These are phyloP conservation scores for Cardamine occulta DNA, from an alignment of 345 rosid genomes.

Conservation along the genomic window DNA sequence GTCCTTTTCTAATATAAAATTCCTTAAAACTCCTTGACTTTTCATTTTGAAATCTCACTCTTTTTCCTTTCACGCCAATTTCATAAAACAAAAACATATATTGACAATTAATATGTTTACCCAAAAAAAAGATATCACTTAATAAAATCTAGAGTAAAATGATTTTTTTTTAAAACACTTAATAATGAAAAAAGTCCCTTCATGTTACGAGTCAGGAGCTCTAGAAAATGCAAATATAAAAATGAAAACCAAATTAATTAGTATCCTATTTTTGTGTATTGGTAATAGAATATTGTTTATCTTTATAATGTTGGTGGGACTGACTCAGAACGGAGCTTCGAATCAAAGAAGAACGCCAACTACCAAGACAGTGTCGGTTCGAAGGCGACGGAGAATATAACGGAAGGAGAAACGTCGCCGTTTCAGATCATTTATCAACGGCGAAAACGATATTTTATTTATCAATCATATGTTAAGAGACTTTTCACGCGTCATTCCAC, in stretches of 20 bases:
- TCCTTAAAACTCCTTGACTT: neutral
- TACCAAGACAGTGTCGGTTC: conserved; percentile 42
- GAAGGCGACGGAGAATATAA: conserved; percentile 54
- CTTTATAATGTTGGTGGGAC: conserved; percentile 24
- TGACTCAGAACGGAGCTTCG: conserved; percentile 38
- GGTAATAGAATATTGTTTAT: conserved; percentile 12
- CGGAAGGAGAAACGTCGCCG: conserved; percentile 52
- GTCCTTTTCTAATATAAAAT: conserved; percentile 14
- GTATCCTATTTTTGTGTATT: neutral
- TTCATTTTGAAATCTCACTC: neutral
- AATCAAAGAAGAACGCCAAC: conserved; percentile 42
- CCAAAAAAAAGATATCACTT: neutral
- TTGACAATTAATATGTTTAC: conserved; percentile 1
- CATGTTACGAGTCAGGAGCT: conserved; percentile 16
- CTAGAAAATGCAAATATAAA: neutral
- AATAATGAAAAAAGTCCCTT: neutral
- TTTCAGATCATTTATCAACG: neutral
- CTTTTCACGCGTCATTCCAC: conserved; percentile 27
- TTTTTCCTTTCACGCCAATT: neutral
- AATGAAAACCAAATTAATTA: neutral
- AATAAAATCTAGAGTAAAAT: neutral
- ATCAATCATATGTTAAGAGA: conserved; percentile 29
- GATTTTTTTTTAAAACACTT: too few relatives aligned
- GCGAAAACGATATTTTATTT: conserved; percentile 23
- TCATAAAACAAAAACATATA: conserved; percentile 10